A percentile compares a stretch with the other conserved stretches of the same genome.
phyloP scores from a whole-genome alignment of 495 filamentous ascomycete species.

The Penicillium pulvis region DNA sequence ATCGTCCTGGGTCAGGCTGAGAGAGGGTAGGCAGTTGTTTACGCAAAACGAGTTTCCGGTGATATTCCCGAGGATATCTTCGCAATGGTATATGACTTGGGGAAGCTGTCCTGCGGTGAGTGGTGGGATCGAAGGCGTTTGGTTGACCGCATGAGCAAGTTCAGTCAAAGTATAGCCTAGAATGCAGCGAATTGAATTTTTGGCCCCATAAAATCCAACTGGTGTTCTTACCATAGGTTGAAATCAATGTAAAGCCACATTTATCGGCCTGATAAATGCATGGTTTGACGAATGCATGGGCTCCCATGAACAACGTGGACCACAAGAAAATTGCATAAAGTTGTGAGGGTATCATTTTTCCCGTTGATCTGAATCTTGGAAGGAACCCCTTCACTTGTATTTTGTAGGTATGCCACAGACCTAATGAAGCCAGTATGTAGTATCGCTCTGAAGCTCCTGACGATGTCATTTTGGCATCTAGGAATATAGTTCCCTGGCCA shows the following conservation, averaged over 20 bases:
- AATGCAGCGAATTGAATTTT: background rate
- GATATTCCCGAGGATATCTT: slow-evolving; percentile 20
- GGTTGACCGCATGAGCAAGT: slow-evolving; percentile 19
- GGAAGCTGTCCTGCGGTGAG: slow-evolving; percentile 14
- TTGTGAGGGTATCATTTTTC: background rate
- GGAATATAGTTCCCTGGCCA: background rate
- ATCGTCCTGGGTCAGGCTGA: slow-evolving; percentile 13
- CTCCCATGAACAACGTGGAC: slow-evolving; percentile 1
- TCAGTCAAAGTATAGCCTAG: slow-evolving; percentile 21
- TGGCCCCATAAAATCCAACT: background rate
- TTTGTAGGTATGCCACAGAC: background rate
- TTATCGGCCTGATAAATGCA: slow-evolving; percentile 27
- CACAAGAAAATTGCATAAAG: background rate
- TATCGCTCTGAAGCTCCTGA: background rate
- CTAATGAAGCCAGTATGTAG: background rate
- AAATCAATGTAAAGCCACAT: slow-evolving; percentile 22
- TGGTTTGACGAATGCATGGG: slow-evolving; percentile 16
- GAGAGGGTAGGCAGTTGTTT: slow-evolving; percentile 15
- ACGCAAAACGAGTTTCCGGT: slow-evolving; percentile 22
- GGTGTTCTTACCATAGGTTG: slow-evolving; percentile 16
- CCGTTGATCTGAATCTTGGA: too few species aligned
- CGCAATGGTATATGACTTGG: slow-evolving; percentile 23
- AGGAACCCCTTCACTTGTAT: background rate
- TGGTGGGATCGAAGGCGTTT: slow-evolving; percentile 21
- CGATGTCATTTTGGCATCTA: background rate